Evolutionary conservation across 2,329 filamentous ascomycete genomes (phyloP), one percentile per base, ranked within the genome.

Genomic region (Dactylonectria estremocensis): DNA sequence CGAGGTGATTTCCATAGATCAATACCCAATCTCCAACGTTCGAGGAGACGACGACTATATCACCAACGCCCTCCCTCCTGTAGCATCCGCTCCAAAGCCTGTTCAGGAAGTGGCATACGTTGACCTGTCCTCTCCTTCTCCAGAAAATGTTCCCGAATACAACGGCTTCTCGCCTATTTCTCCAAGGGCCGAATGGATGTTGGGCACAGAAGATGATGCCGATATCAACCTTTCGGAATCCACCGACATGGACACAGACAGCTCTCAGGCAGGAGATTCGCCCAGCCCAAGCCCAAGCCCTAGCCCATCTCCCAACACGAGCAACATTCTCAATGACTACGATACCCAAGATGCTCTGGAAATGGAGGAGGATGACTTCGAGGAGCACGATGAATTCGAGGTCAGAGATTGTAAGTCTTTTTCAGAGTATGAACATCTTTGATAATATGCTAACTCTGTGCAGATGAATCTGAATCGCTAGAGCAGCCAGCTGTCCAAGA

Each of bases 361-460:
- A 4, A 49, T 63, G 28, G 68, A 61, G 10, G 67, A 70, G 31
- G 53, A 68, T 6, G 56, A 45, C 9, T 72, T 76, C 56, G 68
- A 62, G n/a, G 74, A 74, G 45, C 74, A 64, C n/a, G 74, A 74
- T 58, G 72, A 72, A 48, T 73, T 72, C 24, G 68, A 75, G 24
- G 56, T 66, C 10, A 54, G 61, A 28, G 63, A 73, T n/a, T 61
- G 72, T 74, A 66, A 46, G 59, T 28, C 49, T 43, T 48, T 6
- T 24, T 9, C 20, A 6, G 35, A 49, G 5, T 7, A 56, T 18
- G 28, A 6, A 16, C 14, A 52, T 49, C n/a, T 8, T 31, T 8
- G n/a, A 28, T 5, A 5, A 31, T 11, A 20, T 52, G 33, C 70
- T 75, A 65, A 75, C 62, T 20, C 22, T 63, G 7, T 48, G 5